Evolutionary conservation across 345 rosid species (phyloP).

Genomic region (Syzygium aqueum): DNA sequence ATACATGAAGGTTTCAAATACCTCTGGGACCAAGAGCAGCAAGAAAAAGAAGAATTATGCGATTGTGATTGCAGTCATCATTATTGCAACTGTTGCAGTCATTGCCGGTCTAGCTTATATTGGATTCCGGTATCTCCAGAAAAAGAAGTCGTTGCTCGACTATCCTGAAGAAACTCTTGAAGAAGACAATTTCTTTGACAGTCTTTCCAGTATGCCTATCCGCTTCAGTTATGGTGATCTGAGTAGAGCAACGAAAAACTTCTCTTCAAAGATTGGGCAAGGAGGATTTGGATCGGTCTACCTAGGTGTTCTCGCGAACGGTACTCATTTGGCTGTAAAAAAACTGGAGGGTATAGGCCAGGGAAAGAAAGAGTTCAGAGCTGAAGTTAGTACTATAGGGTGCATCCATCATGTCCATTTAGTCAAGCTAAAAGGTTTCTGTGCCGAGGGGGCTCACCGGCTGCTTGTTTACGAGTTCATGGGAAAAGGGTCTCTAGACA

Average conservation of each 20-base stretch:
- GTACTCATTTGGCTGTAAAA: conserved; percentile 22
- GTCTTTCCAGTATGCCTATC: conserved; percentile 11
- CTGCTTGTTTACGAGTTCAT: conserved; percentile 48
- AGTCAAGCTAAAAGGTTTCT: conserved; percentile 49
- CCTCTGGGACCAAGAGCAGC: not conserved
- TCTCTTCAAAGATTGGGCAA: conserved; percentile 26
- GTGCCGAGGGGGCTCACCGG: conserved; percentile 27
- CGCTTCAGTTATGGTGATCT: conserved; percentile 27
- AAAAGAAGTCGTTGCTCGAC: conserved; percentile 2
- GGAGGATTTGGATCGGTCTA: conserved; percentile 43
- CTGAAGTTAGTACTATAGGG: conserved; percentile 37
- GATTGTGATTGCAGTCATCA: not conserved
- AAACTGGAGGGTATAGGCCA: conserved; percentile 31
- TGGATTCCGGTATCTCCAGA: conserved; percentile 17
- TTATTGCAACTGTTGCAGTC: conserved; percentile 5
- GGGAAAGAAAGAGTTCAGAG: conserved; percentile 33
- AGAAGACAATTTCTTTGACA: conserved; percentile 12
- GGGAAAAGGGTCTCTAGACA: conserved; percentile 34
- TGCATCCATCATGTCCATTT: conserved; percentile 38
- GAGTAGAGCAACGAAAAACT: conserved; percentile 14
- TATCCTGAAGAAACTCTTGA: conserved; percentile 9
- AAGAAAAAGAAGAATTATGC: not conserved
- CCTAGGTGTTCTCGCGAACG: conserved; percentile 17
- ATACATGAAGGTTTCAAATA: conserved; percentile 11
- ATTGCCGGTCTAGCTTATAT: conserved; percentile 19